A percentile compares a stretch with the other conserved stretches of the same genome.
Evolutionary conservation across 306 rosid genomes (phyloP).

Genomic region (Lathyrus tuberosus): DNA sequence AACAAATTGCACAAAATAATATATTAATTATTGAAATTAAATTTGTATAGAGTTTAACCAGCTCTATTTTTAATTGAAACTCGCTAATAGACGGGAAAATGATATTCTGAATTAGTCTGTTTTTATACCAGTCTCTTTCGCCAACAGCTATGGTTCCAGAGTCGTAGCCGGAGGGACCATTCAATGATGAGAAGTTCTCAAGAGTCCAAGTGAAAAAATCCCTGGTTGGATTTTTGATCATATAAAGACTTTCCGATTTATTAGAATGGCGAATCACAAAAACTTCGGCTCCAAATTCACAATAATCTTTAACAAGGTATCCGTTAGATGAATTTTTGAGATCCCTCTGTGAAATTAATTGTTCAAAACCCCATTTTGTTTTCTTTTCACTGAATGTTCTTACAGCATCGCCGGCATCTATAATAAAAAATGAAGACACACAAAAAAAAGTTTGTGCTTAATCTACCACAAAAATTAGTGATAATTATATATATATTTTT

Average conservation of each 20-base stretch:
- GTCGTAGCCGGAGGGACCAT: neutral
- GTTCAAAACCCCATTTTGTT: neutral
- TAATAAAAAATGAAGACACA: neutral
- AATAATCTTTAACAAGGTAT: neutral
- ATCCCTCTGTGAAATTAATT: neutral
- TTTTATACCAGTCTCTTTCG: neutral
- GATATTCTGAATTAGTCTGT: too few species aligned
- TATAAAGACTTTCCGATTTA: neutral
- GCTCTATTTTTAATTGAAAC: too few species aligned
- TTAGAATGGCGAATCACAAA: neutral
- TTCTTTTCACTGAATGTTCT: neutral
- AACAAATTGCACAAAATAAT: too few species aligned
- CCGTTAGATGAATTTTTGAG: neutral
- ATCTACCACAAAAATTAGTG: too few species aligned
- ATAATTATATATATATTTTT: too few species aligned
- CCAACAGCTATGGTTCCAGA: neutral
- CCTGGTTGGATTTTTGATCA: neutral
- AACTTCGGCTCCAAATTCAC: neutral
- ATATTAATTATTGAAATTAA: too few species aligned
- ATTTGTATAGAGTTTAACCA: too few species aligned
- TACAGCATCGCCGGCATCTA: neutral
- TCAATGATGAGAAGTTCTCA: neutral
- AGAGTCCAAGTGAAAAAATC: neutral
- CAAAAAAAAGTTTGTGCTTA: too few species aligned
- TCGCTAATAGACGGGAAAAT: too few species aligned